phyloP scores from a whole-genome alignment of 1,139 yeast species.

The Candida buenavistaensis region DNA sequence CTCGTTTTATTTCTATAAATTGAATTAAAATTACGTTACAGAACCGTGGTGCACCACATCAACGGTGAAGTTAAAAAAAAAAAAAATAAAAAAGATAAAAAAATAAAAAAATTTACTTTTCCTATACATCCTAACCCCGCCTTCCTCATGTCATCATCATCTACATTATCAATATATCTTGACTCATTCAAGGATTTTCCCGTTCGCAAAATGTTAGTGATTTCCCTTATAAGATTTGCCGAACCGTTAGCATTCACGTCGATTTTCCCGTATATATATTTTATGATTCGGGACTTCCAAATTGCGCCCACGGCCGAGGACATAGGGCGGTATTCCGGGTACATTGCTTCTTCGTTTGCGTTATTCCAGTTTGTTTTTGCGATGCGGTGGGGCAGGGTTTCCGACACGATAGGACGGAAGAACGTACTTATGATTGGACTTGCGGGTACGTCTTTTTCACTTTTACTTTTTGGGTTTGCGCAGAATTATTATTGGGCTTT shows the following conservation, averaged over 20 bases:
- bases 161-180: conserved; percentile 2
- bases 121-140: no score
- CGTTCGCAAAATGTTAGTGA: conserved; percentile 46
- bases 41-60: no score
- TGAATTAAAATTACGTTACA: no score
- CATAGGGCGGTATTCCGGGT: conserved; percentile 58
- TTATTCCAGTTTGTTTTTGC: conserved; percentile 54
- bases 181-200: conserved; percentile 46
- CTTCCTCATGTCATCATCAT: not conserved
- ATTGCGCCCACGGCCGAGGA: conserved; percentile 52
- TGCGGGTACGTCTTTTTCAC: conserved; percentile 47
- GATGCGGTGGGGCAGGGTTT: conserved; percentile 57
- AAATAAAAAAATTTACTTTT: no score
- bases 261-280: conserved; percentile 62
- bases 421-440: conserved; percentile 53
- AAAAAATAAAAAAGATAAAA: no score
- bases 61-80: no score
- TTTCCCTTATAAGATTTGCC: conserved; percentile 49
- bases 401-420: conserved; percentile 60
- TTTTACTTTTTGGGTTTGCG: conserved; percentile 55
- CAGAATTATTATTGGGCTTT: conserved; percentile 51
- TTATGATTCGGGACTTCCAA: conserved; percentile 60
- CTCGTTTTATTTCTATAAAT: no score
- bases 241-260: conserved; percentile 69
- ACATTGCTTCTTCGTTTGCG: conserved; percentile 57